These are phyloP conservation scores for Colletotrichum siamense DNA, from an alignment of 2,329 filamentous ascomycete species.

Conservation along the genomic window DNA sequence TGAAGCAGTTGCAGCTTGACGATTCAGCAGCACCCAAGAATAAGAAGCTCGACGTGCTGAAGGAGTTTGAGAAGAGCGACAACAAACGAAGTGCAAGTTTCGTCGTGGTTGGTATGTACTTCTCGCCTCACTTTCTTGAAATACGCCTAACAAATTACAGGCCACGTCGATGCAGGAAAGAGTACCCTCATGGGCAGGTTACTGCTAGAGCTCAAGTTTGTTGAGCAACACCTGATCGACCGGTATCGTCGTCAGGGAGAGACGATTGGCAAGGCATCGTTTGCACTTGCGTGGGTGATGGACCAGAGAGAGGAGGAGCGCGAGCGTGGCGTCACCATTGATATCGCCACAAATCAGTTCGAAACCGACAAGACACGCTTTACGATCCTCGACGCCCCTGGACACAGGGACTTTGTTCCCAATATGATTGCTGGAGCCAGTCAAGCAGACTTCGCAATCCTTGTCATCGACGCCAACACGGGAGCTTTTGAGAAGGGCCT, in stretches of 20 bases:
- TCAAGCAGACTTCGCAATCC: constrained; percentile 92
- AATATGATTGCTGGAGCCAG: constrained; percentile 99
- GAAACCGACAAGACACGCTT: constrained; percentile 87
- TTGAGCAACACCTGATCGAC: constrained; percentile 87
- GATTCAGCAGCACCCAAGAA: constrained; percentile 65
- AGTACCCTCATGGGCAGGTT: constrained; percentile 97
- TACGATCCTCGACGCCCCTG: constrained; percentile 94
- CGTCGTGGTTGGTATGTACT: constrained; percentile 82
- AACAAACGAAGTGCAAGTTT: constrained; percentile 87
- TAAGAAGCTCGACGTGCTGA: constrained; percentile 85
- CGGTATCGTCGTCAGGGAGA: constrained; percentile 89
- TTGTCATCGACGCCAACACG: constrained; percentile 90
- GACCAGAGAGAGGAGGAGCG: constrained; percentile 92
- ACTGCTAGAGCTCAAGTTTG: constrained; percentile 84
- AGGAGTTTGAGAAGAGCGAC: constrained; percentile 77
- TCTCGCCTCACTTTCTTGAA: neutral
- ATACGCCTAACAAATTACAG: constrained; percentile 44
- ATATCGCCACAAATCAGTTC: constrained; percentile 94
- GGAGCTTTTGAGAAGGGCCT: constrained; percentile 94
- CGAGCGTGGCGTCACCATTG: constrained; percentile 90
- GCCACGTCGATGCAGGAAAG: constrained; percentile 97
- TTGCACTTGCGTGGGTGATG: constrained; percentile 95
- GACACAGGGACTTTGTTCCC: constrained; percentile 94
- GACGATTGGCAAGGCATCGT: constrained; percentile 91
- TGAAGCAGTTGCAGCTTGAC: constrained; percentile 50